Evolutionary conservation across 139 green algal genomes (phyloP), one percentile per base, ranked within the genome.

Genomic region (Chlorella vulgaris): DNA sequence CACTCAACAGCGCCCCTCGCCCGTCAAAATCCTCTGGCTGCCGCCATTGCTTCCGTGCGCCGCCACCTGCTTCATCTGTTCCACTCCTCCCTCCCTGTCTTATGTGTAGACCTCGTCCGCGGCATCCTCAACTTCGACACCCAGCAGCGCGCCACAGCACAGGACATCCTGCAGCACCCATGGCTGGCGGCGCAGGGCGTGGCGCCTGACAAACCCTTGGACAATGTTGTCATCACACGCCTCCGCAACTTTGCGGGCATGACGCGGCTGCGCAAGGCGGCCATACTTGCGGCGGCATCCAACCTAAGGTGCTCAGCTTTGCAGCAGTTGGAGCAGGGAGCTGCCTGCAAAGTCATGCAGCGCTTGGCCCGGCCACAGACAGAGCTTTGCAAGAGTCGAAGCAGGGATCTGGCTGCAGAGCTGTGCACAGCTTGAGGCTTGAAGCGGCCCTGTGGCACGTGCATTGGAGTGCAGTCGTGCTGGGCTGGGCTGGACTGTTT

Each of bases 141-240:
- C 0, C 28, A 38, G 53, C 33, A 40, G 55, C 74, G 74, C 38
- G 38, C 38, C 74, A 80, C 36, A 10, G 74, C 74, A 13, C 28
- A 47, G 3, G 26, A 69, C 4, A 80, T 80, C 36, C 55, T 80
- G 74, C 26, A 81, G 47, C 85, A 90, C 47, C 80, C 83, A 5
- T 91, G 88, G 88, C 84, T 91, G 65, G 55, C 81, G 38, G 89
- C 89, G 80, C 87, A 92, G 60, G 87, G 84, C 47, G 84, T 86
- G 29, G 85, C 87, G 2, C 36, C 74, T 5, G 90, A 93, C 83
- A 80, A 73, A 13, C 66, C 75, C 4, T 63, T 96, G 83, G 90
- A 94, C 82, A 85, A 53, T 67, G 86, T 93, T 36, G 90, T 96
- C 75, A 84, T 94, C 68, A 71, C 88, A 69, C 84, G 91, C 62